Conservation (phyloP, 768 basidiomycete species). For the Mycena albidolilacea region DNA sequence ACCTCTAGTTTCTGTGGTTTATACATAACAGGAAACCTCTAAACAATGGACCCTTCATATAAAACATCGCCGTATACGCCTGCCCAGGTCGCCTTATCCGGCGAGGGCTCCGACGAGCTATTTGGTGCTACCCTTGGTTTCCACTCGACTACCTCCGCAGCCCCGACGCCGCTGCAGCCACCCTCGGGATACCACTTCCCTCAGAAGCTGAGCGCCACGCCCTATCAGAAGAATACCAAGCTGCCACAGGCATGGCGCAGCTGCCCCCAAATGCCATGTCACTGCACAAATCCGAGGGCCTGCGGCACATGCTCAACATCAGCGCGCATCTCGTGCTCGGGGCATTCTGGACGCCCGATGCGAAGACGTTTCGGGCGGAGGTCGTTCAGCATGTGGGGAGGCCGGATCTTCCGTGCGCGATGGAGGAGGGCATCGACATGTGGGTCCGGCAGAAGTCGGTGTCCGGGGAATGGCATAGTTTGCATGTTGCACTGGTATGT, state of each 20-base stretch:
- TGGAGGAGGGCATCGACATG: slow-evolving; percentile 25
- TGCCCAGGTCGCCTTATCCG: neutral
- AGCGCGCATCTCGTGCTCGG: neutral
- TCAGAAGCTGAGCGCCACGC: slow-evolving; percentile 15
- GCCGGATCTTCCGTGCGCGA: neutral
- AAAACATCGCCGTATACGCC: no score
- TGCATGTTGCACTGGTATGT: slow-evolving; percentile 29
- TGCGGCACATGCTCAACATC: neutral
- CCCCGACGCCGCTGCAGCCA: slow-evolving; percentile 3
- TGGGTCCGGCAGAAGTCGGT: slow-evolving; percentile 22
- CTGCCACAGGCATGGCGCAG: neutral
- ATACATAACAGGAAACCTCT: no score
- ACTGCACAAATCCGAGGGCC: neutral
- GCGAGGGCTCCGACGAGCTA: slow-evolving; percentile 21
- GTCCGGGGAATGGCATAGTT: slow-evolving; percentile 31
- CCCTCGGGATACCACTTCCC: slow-evolving; percentile 11
- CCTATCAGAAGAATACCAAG: neutral
- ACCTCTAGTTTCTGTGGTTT: no score
- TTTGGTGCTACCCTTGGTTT: slow-evolving; percentile 17
- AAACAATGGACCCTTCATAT: no score
- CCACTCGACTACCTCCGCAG: slow-evolving; percentile 7
- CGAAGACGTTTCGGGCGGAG: neutral
- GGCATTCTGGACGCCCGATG: neutral
- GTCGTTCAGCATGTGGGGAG: neutral
- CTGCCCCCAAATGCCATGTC: neutral